phyloP scores from a whole-genome alignment of 1,284 basidiomycete genomes.

The Abortiporus biennis region DNA sequence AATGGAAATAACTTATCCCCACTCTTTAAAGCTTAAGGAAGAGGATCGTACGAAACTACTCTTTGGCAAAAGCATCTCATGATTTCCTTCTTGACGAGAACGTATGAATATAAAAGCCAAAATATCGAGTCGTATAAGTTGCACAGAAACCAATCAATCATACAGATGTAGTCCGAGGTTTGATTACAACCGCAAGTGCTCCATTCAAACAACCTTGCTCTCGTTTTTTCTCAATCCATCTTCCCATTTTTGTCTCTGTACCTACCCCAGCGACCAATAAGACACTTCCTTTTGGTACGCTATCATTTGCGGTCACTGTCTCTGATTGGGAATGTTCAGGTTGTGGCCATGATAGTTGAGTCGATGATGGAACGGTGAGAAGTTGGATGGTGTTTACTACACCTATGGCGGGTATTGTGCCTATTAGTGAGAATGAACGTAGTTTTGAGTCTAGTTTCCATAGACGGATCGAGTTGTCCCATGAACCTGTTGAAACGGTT shows the following conservation, averaged over 20 bases:
- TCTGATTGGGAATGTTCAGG: too few species aligned
- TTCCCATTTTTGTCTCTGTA: constrained; percentile 83
- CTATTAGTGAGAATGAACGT: constrained; percentile 68
- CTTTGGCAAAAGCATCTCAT: too few species aligned
- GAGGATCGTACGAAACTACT: too few species aligned
- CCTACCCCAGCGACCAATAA: constrained; percentile 78
- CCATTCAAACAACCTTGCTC: constrained; percentile 70
- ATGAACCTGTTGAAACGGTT: constrained; percentile 62
- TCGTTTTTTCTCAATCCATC: constrained; percentile 80
- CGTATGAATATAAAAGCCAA: too few species aligned
- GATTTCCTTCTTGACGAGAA: too few species aligned
- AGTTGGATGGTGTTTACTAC: constrained; percentile 91
- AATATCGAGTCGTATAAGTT: too few species aligned
- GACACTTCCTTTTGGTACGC: constrained; percentile 31
- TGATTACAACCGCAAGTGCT: constrained; percentile 55
- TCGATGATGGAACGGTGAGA: constrained; percentile 48
- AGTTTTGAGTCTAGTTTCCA: constrained; percentile 83
- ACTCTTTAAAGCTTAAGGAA: too few species aligned
- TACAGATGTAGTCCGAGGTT: constrained; percentile 32
- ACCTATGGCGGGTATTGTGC: constrained; percentile 62
- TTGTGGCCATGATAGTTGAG: constrained; percentile 15
- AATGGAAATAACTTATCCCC: too few species aligned
- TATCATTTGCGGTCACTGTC: constrained; percentile 8
- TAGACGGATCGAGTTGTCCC: constrained; percentile 83
- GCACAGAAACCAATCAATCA: too few species aligned